Base-by-base conservation (phyloP, 768 basidiomycete genomes). In the Tulasnella sp. region DNA sequence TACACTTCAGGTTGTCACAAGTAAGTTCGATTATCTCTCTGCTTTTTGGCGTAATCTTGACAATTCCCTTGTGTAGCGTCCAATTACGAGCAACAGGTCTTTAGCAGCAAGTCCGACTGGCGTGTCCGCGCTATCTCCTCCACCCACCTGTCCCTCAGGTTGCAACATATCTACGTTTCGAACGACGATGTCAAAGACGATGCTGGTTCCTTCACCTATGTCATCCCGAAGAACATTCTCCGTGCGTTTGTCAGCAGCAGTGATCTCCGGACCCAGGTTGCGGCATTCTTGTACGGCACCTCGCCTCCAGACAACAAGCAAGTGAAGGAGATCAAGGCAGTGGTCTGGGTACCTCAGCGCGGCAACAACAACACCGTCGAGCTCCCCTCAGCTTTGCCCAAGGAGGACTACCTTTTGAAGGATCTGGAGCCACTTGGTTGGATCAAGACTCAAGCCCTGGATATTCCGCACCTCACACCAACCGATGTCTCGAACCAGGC, bases 111-210 rank as follows among this genome's bases (percentile, higher is more conserved):
- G 88, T 98, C 98, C 5, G 98, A 99, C 85, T 99, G 98, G 98
- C 95, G 98, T 83, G 94, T 98, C 42, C 93, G 98, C 81, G 98
- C 98, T 44, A 99, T 99, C 83, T 97, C 96, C 21, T 94, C 98
- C 0, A 99, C 97, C 31, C 97, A 99, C 85, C 89, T 99, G 71
- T 92, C 97, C 5, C 91, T 99, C 80, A 95, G 98, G 83, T 88
- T 99, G 80, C 97, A 99, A 84, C 97, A 99, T 84, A 98, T 99
- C 86, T 99, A 98, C 85, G 98, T 99, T 42, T 97, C 96, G 58
- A 99, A 98, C 84, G 98, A 99, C 83, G 97, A 99, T 84, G 97
- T 99, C 83, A 97, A 97, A 86, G 98, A 99, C 84, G 98, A 99
- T 83, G 96, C 97, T 6, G 92, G 93, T 34, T 94, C 94, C 10